Base-by-base conservation (phyloP, 2,329 filamentous ascomycete genomes). In the Lachnellula cervina region DNA sequence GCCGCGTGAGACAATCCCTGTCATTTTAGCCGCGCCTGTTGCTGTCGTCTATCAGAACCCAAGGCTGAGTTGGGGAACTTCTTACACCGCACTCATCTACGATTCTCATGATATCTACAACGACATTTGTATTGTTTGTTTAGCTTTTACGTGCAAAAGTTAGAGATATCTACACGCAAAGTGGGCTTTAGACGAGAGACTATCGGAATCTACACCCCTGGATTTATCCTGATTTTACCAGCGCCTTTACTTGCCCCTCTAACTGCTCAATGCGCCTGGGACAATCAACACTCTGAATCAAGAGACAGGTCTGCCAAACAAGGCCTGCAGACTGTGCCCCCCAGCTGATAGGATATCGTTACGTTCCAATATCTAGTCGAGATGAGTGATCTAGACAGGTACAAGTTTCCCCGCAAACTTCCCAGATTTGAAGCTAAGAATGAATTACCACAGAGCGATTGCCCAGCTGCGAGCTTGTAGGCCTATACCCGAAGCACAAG, bases 341-440 rank as follows among this genome's bases (percentile, higher is more conserved):
- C 37, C 6, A 7, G 17, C 25, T 21, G 21, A 43, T 35, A 40
- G 21, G 35, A 34, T 45, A n/a, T 4, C 38, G 9, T 37, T 43
- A 23, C 47, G 34, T 14, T 13, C 11, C 32, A 5, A 34, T 25
- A 38, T 47, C 23, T 37, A 44, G 40, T 62, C 70, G 76, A 66
- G 54, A 97, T 96, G 88, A 96, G 92, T 75, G 91, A 97, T 73
- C 83, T 97, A 68, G 94, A 97, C 77, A 89, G 84, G 92, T 96
- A 80, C 38, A 42, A 32, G 14, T 38, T 54, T 19, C 43, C 49
- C 19, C 19, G 35, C 28, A 21, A 43, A 9, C 8, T n/a, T 11
- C 14, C 9, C 9, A 28, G 21, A 42, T n/a, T 48, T 56, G 49
- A 58, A 66, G 47, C 64, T 60, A 59, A 51, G 59, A 56, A 55